Percentiles rank a stretch among this genome's conserved stretches.
Conservation (phyloP, 805 yeast species). For the Saccharomycopsis guyanensis region DNA sequence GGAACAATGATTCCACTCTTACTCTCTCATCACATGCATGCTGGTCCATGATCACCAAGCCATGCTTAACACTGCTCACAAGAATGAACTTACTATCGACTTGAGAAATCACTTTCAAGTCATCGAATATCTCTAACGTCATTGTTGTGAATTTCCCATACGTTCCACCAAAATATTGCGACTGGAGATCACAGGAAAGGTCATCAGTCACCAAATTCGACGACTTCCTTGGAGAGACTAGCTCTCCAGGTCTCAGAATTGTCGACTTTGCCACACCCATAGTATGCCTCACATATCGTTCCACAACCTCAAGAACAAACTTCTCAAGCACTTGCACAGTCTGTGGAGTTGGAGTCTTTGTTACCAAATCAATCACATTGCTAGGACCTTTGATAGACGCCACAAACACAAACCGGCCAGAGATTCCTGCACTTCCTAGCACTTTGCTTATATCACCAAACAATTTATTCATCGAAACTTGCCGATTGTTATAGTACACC, state of each 20-base stretch:
- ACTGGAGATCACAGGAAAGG: background rate
- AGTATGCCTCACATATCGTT: constrained; percentile 3
- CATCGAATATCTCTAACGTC: constrained; percentile 22
- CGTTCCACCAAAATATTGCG: background rate
- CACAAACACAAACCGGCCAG: background rate
- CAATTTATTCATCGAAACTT: background rate
- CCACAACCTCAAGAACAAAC: background rate
- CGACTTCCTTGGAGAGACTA: background rate
- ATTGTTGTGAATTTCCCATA: background rate
- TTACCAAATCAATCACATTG: background rate
- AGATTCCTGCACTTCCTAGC: background rate
- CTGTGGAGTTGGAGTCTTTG: background rate
- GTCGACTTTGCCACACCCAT: no score
- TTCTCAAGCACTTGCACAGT: background rate
- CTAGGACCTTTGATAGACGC: constrained; percentile 4
- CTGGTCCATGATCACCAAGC: constrained; percentile 54
- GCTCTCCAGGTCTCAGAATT: background rate
- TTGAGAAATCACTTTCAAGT: constrained; percentile 42
- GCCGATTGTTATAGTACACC: background rate
- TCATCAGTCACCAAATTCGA: background rate
- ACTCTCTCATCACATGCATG: constrained; percentile 83
- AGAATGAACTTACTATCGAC: constrained; percentile 60
- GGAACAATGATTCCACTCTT: constrained; percentile 44
- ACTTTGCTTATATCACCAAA: background rate
- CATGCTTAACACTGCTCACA: constrained; percentile 24